A percentile compares a stretch with the other conserved stretches of the same genome.
Conservation (phyloP, 2,329 filamentous ascomycete genomes). For the Simplicillium sp. region DNA sequence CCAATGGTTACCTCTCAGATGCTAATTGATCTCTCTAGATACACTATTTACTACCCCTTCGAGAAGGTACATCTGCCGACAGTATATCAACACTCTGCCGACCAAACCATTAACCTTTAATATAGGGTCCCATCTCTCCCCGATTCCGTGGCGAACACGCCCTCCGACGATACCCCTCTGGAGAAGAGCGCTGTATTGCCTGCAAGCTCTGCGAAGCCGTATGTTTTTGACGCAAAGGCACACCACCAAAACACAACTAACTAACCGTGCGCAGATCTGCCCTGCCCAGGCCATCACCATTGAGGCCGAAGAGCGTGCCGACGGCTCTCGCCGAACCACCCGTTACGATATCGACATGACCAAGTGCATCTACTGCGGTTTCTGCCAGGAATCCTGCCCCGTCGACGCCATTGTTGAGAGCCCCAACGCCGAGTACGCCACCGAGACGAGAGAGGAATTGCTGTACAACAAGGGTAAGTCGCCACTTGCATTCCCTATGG, state of each 20-base stretch:
- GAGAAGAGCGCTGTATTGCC: constrained; percentile 97
- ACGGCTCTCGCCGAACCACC: constrained; percentile 89
- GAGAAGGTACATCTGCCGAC: constrained; percentile 57
- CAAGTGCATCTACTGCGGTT: constrained; percentile 99
- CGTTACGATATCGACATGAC: constrained; percentile 99
- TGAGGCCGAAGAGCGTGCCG: constrained; percentile 94
- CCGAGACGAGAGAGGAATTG: constrained; percentile 75
- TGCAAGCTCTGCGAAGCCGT: constrained; percentile 98
- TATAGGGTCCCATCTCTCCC: constrained; percentile 84
- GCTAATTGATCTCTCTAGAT: constrained; percentile 41
- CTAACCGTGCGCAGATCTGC: constrained; percentile 53
- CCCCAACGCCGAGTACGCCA: constrained; percentile 54
- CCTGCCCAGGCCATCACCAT: constrained; percentile 98
- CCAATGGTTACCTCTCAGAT: too few relatives aligned
- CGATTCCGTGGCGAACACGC: constrained; percentile 98
- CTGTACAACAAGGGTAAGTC: constrained; percentile 80
- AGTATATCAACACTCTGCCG: neutral
- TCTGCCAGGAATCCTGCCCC: constrained; percentile 97
- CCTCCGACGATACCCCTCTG: constrained; percentile 88
- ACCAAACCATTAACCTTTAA: constrained; percentile 1
- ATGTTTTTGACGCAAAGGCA: constrained; percentile 12
- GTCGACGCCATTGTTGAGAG: constrained; percentile 79
- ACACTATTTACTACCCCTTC: constrained; percentile 98
- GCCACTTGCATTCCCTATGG: neutral
- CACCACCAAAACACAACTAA: too few relatives aligned